These are phyloP conservation scores for Phialophora verrucosa DNA, from an alignment of 2,329 filamentous ascomycete genomes.

Conservation along the genomic window DNA sequence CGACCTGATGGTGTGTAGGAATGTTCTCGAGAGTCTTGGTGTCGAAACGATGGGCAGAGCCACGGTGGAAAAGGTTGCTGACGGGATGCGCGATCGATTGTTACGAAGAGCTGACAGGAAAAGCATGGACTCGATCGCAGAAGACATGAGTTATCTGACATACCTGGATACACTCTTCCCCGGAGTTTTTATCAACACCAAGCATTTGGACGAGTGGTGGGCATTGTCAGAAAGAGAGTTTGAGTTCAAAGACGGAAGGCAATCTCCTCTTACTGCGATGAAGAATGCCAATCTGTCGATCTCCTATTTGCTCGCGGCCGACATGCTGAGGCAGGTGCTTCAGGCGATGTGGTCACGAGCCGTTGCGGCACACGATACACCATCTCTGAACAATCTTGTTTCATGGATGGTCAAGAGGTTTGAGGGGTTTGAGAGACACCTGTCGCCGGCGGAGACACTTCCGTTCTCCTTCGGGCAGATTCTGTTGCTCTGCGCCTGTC, in stretches of 20 bases:
- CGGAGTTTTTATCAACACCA: conserved; percentile 17
- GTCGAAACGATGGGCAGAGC: conserved; percentile 21
- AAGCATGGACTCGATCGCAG: conserved; percentile 6
- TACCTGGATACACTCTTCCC: conserved; percentile 17
- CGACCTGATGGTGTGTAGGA: neutral
- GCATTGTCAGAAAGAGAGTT: conserved; percentile 6
- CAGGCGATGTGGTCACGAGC: conserved; percentile 13
- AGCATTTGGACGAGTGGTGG: conserved; percentile 28
- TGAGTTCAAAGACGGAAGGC: neutral
- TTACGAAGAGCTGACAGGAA: neutral
- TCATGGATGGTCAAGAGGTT: neutral
- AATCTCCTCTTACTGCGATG: neutral
- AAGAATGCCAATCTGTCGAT: neutral
- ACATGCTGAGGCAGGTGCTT: conserved; percentile 22
- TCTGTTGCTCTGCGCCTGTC: neutral
- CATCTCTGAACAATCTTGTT: neutral
- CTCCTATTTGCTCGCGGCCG: conserved; percentile 8
- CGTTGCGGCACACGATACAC: neutral
- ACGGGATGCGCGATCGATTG: conserved; percentile 13
- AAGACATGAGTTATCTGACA: conserved; percentile 23
- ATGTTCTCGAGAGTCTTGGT: conserved; percentile 16
- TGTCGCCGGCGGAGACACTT: neutral
- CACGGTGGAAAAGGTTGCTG: conserved; percentile 19
- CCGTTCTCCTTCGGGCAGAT: neutral
- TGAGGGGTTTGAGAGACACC: neutral